phyloP scores from a whole-genome alignment of 371 early-diverging fungal species.

The Zancudomyces culisetae region DNA sequence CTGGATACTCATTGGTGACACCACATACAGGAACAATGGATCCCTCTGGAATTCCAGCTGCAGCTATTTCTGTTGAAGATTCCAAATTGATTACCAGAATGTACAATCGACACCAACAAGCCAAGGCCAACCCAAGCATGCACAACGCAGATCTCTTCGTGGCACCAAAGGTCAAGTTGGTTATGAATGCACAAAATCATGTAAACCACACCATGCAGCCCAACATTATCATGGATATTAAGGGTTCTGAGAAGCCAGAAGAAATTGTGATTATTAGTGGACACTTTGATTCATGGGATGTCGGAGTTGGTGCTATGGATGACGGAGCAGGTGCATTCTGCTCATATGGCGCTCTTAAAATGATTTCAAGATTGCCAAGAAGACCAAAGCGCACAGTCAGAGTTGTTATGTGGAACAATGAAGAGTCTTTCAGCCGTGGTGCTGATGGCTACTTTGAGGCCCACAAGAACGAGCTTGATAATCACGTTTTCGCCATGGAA shows the following conservation, averaged over 20 bases:
- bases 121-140: constrained; percentile 7
- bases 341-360: constrained; percentile 30
- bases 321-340: constrained; percentile 33
- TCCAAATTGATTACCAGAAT: constrained; percentile 28
- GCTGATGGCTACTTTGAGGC: constrained; percentile 26
- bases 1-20: constrained; percentile 22
- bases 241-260: constrained; percentile 27
- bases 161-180: constrained; percentile 24
- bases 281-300: constrained; percentile 39
- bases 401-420: constrained; percentile 34
- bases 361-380: constrained; percentile 17
- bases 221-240: constrained; percentile 31
- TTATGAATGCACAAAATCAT: constrained; percentile 22
- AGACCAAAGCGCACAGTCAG: constrained; percentile 34
- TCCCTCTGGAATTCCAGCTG: constrained; percentile 29
- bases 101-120: constrained; percentile 14
- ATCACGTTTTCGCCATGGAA: constrained; percentile 32
- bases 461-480: constrained; percentile 19
- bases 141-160: constrained; percentile 6
- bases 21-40: constrained; percentile 28
- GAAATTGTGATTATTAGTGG: constrained; percentile 33
- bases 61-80: constrained; percentile 30
- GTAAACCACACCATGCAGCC: constrained; percentile 16
- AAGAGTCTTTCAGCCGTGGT: constrained; percentile 31
- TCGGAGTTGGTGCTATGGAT: constrained; percentile 32